phyloP scores from a whole-genome alignment of 2,329 filamentous ascomycete species.

The Scortechinia acanthostroma region DNA sequence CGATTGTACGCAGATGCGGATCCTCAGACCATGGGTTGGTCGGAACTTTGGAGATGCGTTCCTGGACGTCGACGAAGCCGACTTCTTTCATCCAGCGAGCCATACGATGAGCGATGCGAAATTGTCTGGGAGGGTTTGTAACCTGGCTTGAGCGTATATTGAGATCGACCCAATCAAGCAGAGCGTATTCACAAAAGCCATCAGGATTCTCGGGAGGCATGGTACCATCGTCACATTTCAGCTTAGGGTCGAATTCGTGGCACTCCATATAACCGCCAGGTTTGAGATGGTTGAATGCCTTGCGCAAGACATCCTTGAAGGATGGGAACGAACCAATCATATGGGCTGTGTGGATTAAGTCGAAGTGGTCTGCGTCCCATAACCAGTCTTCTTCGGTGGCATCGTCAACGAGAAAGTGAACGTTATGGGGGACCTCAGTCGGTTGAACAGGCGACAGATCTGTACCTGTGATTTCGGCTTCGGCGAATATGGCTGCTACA shows the following conservation, averaged over 20 bases:
- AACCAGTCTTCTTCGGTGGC: conserved; percentile 30
- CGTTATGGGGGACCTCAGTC: conserved; percentile 6
- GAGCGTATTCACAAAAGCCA: neutral
- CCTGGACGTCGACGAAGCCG: neutral
- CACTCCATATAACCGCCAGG: conserved; percentile 25
- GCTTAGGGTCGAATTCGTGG: conserved; percentile 14
- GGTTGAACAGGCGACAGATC: conserved; percentile 23
- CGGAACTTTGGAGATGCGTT: neutral
- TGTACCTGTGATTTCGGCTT: conserved; percentile 15
- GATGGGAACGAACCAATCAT: conserved; percentile 8
- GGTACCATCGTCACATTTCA: conserved; percentile 16
- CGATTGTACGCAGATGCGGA: neutral
- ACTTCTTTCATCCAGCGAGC: neutral
- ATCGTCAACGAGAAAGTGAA: neutral
- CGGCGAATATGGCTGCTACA: conserved; percentile 17
- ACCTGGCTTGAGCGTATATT: neutral
- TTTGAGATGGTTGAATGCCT: conserved; percentile 14
- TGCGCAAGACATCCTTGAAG: neutral
- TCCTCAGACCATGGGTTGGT: neutral
- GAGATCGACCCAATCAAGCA: conserved; percentile 1
- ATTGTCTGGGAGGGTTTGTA: neutral
- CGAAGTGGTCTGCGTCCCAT: conserved; percentile 3
- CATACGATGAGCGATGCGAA: neutral
- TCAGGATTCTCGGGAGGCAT: neutral
- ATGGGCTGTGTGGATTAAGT: conserved; percentile 11